phyloP scores from a whole-genome alignment of 345 rosid species.

The Arabis alpina region DNA sequence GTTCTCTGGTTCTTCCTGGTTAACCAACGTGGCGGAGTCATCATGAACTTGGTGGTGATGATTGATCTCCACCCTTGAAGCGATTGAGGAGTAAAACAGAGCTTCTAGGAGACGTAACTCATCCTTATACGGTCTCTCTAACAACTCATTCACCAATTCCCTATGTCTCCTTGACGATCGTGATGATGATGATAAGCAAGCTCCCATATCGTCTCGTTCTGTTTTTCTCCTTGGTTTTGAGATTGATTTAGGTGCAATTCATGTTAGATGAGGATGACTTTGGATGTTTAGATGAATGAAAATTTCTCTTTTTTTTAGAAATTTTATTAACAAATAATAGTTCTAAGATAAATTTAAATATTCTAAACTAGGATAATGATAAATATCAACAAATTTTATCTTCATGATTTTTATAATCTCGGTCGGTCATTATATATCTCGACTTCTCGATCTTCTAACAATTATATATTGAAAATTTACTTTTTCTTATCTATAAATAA shows the following conservation, averaged over 20 bases:
- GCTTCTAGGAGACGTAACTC: conserved; percentile 57
- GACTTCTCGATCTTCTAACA: too few relatives aligned
- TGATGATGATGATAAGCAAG: conserved; percentile 9
- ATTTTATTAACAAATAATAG: too few relatives aligned
- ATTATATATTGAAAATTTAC: not conserved
- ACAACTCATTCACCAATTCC: too few relatives aligned
- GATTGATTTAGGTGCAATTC: not conserved
- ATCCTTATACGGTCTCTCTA: conserved; percentile 30
- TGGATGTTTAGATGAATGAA: not conserved
- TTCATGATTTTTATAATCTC: too few relatives aligned
- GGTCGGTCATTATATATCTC: too few relatives aligned
- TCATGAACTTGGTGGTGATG: not conserved
- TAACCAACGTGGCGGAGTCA: not conserved
- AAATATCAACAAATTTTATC: too few relatives aligned
- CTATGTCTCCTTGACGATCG: not conserved
- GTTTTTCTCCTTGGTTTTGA: not conserved
- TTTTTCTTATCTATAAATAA: conserved; percentile 1
- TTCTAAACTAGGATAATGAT: too few relatives aligned
- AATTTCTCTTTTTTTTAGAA: not conserved
- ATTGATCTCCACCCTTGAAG: not conserved
- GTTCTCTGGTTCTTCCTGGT: conserved; percentile 2
- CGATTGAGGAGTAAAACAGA: conserved; percentile 34
- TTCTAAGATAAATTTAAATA: too few relatives aligned
- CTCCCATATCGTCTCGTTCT: not conserved
- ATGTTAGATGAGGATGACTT: not conserved